Evolutionary conservation across 2,329 filamentous ascomycete genomes (phyloP), one percentile per base, ranked within the genome.

Genomic region (Ascochyta fabae): DNA sequence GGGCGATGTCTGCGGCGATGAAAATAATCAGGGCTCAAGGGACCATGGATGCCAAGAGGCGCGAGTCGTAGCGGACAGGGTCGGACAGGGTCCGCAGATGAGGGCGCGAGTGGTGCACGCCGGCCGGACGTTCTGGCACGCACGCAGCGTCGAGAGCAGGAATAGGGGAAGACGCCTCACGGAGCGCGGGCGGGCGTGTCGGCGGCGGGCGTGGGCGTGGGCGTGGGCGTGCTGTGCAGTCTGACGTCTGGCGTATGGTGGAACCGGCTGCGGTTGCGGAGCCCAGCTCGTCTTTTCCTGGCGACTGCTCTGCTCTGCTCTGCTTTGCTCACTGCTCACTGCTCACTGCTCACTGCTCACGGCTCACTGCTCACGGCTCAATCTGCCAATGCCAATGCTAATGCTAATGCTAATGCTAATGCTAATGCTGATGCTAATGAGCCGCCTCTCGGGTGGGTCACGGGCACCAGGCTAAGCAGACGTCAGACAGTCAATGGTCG

Each of bases 11-110:
- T 45, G 56, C 53, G 43, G 58, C 53, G 59, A 50, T 60, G 59
- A 57, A 68, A 66, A 71, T 44, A 57, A 66, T 67, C 59, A 62
- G 60, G 61, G 64, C 62, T 62, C 60, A 53, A 48, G 48, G 56
- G 43, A 56, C 53, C 53, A 41, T 43, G 31, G 38, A 29, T 43
- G 53, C 53, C 53, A 56, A 56, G 36, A 22, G 41, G 19, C 52
- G 53, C 53, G 53, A 56, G 47, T 56, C 53, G 53, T 50, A 53
- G 53, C 53, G 47, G 53, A 43, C 53, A 56, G 53, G 53, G 53
- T 53, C 53, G 47, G 53, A 43, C 53, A 56, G 53, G 53, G 53
- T 53, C 50, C 44, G 54, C 54, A 65, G 56, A 64, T 61, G 59
- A 61, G 51, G 58, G 51, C 48, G 56, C 41, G 29, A 23, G 43